Evolutionary conservation across 768 basidiomycete genomes (phyloP).

Genomic region (Auriculariales sp.): DNA sequence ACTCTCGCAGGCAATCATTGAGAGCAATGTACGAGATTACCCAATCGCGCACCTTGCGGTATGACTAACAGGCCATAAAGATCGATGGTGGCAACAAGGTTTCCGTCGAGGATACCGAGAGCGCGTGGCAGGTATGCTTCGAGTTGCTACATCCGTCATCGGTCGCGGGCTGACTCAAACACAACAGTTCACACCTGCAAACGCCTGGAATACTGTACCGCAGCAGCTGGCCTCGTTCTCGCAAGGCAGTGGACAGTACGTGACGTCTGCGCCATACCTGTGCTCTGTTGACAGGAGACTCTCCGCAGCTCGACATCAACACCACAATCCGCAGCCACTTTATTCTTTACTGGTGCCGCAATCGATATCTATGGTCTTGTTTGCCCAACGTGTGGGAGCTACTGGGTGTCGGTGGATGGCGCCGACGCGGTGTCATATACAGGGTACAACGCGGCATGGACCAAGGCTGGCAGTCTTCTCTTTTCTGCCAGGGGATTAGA

Average conservation of each 20-base stretch:
- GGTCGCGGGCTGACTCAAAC: no score
- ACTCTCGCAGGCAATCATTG: neutral
- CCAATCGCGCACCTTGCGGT: neutral
- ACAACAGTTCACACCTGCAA: neutral
- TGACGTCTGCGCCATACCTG: neutral
- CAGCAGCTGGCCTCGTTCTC: neutral
- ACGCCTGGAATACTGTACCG: neutral
- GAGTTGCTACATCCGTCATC: no score
- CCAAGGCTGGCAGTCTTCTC: neutral
- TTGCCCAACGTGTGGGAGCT: neutral
- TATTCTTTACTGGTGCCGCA: neutral
- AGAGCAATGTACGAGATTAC: neutral
- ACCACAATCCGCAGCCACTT: neutral
- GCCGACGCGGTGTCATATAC: neutral
- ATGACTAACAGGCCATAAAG: neutral
- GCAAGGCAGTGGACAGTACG: neutral
- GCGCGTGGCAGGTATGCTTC: no score
- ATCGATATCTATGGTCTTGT: neutral
- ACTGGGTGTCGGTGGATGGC: neutral
- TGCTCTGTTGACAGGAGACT: neutral
- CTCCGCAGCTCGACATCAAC: neutral
- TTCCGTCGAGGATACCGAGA: neutral
- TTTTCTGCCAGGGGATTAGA: no score
- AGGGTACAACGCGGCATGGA: neutral
- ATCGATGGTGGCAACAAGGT: neutral